Evolutionary conservation across 805 yeast genomes (phyloP).

Genomic region (Cyberlindnera mycetangii): DNA sequence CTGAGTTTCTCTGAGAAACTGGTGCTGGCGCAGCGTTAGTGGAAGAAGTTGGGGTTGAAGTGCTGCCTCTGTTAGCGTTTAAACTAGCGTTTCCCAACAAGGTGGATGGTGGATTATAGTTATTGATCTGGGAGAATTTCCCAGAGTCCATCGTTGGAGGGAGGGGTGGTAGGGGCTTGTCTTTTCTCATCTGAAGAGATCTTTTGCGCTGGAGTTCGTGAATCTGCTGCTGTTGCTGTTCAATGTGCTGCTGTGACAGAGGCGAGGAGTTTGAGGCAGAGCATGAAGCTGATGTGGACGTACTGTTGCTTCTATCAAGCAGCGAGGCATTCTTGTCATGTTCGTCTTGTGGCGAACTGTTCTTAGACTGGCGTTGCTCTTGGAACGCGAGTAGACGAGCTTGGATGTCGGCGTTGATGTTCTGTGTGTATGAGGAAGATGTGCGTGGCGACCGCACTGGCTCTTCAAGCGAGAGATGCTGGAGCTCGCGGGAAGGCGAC

Average conservation of each 20-base stretch:
- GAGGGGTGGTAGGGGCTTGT: constrained; percentile 42
- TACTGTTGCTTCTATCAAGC: no score
- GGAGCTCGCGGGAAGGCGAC: constrained; percentile 16
- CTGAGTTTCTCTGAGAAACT: constrained; percentile 1
- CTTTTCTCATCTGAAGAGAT: constrained; percentile 18
- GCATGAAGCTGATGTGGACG: neutral
- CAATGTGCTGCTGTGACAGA: constrained; percentile 7
- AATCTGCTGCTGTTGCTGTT: constrained; percentile 25
- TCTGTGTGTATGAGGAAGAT: constrained; percentile 31
- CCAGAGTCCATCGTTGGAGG: no score
- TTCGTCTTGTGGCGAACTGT: constrained; percentile 12
- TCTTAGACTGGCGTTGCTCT: constrained; percentile 56
- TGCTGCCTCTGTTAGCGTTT: neutral
- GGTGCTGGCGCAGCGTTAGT: constrained; percentile 1
- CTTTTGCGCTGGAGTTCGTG: constrained; percentile 22
- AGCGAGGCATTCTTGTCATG: constrained; percentile 27
- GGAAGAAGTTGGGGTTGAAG: neutral
- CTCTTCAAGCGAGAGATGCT: constrained; percentile 17
- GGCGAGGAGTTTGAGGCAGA: neutral
- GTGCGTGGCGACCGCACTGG: constrained; percentile 26
- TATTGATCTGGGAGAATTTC: no score
- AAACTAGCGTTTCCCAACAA: neutral
- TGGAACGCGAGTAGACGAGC: constrained; percentile 87
- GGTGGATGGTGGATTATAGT: no score
- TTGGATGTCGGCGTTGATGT: constrained; percentile 72